Evolutionary conservation across 352 stramenopile species (phyloP).

Genomic region (Pythium plurisporium): DNA sequence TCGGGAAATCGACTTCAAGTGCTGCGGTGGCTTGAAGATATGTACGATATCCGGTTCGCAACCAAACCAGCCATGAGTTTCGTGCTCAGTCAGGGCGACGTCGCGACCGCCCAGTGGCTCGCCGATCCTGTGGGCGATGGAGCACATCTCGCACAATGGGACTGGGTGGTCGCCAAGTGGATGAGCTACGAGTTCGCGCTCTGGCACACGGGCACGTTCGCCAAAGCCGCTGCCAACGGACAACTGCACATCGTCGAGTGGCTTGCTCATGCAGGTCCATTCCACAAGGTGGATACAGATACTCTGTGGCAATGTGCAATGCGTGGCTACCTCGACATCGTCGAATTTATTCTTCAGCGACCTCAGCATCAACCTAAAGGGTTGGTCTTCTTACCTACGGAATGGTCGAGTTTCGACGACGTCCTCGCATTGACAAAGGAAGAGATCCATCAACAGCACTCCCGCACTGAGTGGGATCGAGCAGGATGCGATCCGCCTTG

Average conservation of each 20-base stretch:
- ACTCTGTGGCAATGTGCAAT: slow-evolving; percentile 11
- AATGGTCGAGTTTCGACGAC: slow-evolving; percentile 15
- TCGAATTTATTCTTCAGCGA: slow-evolving; percentile 8
- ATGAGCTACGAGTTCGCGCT: slow-evolving; percentile 22
- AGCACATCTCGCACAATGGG: slow-evolving; percentile 8
- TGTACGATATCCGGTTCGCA: slow-evolving; percentile 4
- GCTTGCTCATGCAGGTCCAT: slow-evolving; percentile 6
- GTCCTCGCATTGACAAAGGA: not conserved
- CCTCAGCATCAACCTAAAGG: slow-evolving; percentile 5
- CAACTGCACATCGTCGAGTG: slow-evolving; percentile 12
- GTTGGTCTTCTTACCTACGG: not conserved
- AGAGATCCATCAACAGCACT: not conserved
- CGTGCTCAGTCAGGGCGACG: slow-evolving; percentile 9
- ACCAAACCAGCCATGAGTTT: slow-evolving; percentile 10
- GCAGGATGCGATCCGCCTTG: slow-evolving; percentile 3
- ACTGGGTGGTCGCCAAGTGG: slow-evolving; percentile 17
- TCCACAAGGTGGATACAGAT: slow-evolving; percentile 10
- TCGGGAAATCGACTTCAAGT: slow-evolving; percentile 6
- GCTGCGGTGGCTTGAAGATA: slow-evolving; percentile 12
- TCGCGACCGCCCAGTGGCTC: slow-evolving; percentile 14
- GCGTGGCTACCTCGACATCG: slow-evolving; percentile 9
- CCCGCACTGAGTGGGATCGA: not conserved
- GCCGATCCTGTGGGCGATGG: slow-evolving; percentile 11
- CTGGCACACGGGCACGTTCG: slow-evolving; percentile 10
- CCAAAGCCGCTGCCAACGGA: slow-evolving; percentile 5